These are phyloP conservation scores for Apiospora pterosperma DNA, from an alignment of 2,329 filamentous ascomycete species.

Conservation along the genomic window DNA sequence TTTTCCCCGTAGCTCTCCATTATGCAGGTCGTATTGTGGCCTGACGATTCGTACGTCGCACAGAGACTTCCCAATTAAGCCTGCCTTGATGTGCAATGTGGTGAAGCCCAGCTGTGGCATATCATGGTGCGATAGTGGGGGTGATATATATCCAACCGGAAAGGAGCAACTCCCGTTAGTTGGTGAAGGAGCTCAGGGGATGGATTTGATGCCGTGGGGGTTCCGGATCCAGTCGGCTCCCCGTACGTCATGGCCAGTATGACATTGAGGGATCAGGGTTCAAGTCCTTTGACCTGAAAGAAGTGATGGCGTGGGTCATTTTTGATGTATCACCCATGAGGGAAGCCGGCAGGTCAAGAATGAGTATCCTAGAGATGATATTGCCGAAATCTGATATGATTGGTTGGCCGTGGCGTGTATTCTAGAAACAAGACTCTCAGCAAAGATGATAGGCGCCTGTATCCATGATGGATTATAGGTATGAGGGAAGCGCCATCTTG, in stretches of 20 bases:
- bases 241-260: not conserved
- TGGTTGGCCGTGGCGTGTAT: not conserved
- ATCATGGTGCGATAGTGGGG: not conserved
- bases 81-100: not conserved
- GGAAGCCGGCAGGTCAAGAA: not conserved
- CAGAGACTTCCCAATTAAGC: not conserved
- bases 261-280: not conserved
- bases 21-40: not conserved
- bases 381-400: not conserved
- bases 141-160: not conserved
- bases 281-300: not conserved
- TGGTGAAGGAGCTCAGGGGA: not conserved
- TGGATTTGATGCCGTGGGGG: not conserved
- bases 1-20: not conserved
- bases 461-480: too few relatives aligned
- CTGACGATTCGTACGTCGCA: not conserved
- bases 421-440: not conserved
- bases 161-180: not conserved
- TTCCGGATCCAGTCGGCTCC: not conserved
- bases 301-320: not conserved
- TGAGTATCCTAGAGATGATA: not conserved
- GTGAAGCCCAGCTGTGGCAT: not conserved
- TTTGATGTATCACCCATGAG: not conserved
- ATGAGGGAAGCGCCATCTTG: too few relatives aligned
- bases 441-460: not conserved